Percentiles rank a stretch among this genome's conserved stretches.
Conservation (phyloP, 2,329 filamentous ascomycete species). For the Trichophyton schoenleinii region DNA sequence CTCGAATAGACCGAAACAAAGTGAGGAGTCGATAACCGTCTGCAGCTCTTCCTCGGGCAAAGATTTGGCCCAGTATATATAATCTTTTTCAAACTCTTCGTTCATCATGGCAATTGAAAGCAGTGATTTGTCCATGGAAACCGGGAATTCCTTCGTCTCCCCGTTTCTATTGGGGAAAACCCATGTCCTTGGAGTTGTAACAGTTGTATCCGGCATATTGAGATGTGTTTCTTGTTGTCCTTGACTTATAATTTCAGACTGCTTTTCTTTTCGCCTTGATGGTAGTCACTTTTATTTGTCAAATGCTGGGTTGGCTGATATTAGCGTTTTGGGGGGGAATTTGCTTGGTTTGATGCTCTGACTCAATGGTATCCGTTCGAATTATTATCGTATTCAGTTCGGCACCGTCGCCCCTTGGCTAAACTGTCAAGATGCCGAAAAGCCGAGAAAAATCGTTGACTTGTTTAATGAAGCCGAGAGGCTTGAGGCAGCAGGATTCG, state of each 20-base stretch:
- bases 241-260: background rate
- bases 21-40: slow-evolving; percentile 44
- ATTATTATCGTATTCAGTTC: no score
- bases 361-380: no score
- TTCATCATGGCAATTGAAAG: slow-evolving; percentile 45
- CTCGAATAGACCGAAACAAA: slow-evolving; percentile 48
- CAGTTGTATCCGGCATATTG: background rate
- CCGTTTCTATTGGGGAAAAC: background rate
- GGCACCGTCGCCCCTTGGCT: no score
- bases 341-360: no score
- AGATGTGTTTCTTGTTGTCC: background rate
- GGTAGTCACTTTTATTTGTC: background rate
- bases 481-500: no score
- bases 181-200: slow-evolving; percentile 2
- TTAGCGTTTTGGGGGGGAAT: no score
- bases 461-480: no score
- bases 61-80: slow-evolving; percentile 49
- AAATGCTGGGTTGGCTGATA: background rate
- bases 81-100: slow-evolving; percentile 43
- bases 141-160: slow-evolving; percentile 35
- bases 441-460: no score
- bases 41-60: slow-evolving; percentile 39
- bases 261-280: background rate
- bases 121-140: slow-evolving; percentile 48
- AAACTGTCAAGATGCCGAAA: no score